Evolutionary conservation across 768 basidiomycete genomes (phyloP), one percentile per base, ranked within the genome.

Genomic region (Kwoniella dendrophila): DNA sequence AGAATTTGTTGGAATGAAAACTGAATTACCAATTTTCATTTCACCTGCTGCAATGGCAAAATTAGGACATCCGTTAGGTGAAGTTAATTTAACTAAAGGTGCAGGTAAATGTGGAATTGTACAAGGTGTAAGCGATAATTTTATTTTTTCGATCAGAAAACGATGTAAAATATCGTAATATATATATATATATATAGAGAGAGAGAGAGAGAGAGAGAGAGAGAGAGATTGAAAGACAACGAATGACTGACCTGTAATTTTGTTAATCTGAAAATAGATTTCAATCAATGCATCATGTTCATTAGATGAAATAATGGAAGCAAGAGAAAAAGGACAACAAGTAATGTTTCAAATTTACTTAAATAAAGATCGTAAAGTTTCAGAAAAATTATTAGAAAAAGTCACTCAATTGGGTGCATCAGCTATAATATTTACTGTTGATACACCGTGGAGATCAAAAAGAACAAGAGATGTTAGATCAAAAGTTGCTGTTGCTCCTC

Each of bases 341-440:
- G 66, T 79, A 18, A 65, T 79, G 48, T 80, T 78, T 67, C 80
- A 80, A 62, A 81, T 96, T 14, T 95, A 97, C 81, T 90, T 95
- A 71, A 86, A 92, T 79, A 81, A 82, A 44, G 82, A 90, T 71
- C 84, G 90, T 59, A 71, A 81, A 83, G 77, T 75, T 12, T 90
- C 91, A 1, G 86, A 86, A 72, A 82, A 83, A 63, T 85, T 90
- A 29, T 83, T 96, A 16, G 82, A 83, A 47, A 86, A 89, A 51
- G 84, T 91, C 22, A 88, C 88, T 60, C 74, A 78, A 30, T 79
- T 90, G 3, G 90, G 91, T 0, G 94, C 89, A 79, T 90, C 88
- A 49, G 92, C 90, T 0, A 89, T 97, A 61, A 91, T 91, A 76
- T 82, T 97, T 56, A 96, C 93, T 1, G 92, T 95, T 2, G 93